Conservation (phyloP, 768 basidiomycete genomes). For the Thelephora aurantiotincta region DNA sequence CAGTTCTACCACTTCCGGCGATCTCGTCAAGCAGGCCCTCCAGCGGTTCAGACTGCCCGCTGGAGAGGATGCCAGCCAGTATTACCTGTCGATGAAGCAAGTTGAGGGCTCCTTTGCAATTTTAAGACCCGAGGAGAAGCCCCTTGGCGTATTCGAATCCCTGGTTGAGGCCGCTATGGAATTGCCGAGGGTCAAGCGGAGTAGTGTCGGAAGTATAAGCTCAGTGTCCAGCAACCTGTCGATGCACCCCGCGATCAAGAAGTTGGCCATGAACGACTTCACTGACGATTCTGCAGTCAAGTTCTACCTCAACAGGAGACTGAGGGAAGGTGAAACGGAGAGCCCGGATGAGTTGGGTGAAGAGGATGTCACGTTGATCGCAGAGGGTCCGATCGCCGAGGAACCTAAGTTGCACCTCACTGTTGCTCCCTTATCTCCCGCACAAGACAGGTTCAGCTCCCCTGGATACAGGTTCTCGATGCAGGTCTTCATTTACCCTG, state of each 20-base stretch:
- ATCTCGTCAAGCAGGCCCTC: constrained; percentile 83
- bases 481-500: constrained; percentile 76
- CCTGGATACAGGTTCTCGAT: constrained; percentile 78
- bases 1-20: constrained; percentile 65
- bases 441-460: constrained; percentile 64
- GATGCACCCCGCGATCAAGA: constrained; percentile 90
- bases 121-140: constrained; percentile 58
- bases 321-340: constrained; percentile 7
- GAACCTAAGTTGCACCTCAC: constrained; percentile 21
- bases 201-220: constrained; percentile 86
- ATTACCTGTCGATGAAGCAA: constrained; percentile 89
- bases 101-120: constrained; percentile 77
- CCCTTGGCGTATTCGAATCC: constrained; percentile 80
- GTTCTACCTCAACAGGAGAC: constrained; percentile 75
- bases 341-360: constrained; percentile 17
- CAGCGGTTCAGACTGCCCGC: constrained; percentile 81
- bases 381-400: constrained; percentile 19
- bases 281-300: constrained; percentile 96
- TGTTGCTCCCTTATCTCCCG: constrained; percentile 29
- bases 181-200: constrained; percentile 80
- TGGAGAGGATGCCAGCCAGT: constrained; percentile 42
- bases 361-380: constrained; percentile 26
- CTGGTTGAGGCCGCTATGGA: constrained; percentile 72
- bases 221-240: constrained; percentile 87
- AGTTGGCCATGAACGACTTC: constrained; percentile 93